phyloP scores from a whole-genome alignment of 768 basidiomycete species.

The Clavaria fumosa region DNA sequence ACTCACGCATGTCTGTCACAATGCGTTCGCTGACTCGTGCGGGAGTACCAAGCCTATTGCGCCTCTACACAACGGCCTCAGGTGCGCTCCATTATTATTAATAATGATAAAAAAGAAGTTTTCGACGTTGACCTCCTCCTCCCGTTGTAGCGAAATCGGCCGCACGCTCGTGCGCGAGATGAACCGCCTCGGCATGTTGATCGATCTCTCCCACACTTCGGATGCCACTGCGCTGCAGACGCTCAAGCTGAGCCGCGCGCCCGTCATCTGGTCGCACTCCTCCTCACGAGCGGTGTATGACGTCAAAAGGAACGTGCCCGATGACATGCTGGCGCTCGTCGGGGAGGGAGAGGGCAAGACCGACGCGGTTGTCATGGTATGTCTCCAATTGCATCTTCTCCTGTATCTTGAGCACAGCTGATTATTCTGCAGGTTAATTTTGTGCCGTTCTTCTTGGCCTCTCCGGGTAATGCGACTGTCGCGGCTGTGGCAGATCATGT shows the following conservation, averaged over 20 bases:
- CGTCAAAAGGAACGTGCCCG: conserved; percentile 69
- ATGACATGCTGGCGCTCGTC: conserved; percentile 56
- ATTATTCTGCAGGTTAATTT: conserved; percentile 76
- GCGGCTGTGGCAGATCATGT: conserved; percentile 71
- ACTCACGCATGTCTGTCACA: conserved; percentile 83
- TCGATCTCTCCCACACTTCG: conserved; percentile 87
- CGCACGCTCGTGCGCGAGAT: conserved; percentile 68
- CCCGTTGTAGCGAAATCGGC: conserved; percentile 45
- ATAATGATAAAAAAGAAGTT: too few relatives aligned
- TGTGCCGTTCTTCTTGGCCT: conserved; percentile 49
- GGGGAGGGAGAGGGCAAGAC: conserved; percentile 48
- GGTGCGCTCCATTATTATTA: too few relatives aligned
- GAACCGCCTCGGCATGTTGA: conserved; percentile 85
- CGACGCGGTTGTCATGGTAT: conserved; percentile 86
- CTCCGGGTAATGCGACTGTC: conserved; percentile 48
- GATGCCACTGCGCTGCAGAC: conserved; percentile 79
- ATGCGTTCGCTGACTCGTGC: conserved; percentile 75
- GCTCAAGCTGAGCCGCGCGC: conserved; percentile 52
- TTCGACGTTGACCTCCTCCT: too few relatives aligned
- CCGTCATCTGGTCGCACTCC: conserved; percentile 92
- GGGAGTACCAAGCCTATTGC: conserved; percentile 42
- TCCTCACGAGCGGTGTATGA: conserved; percentile 70
- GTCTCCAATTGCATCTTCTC: too few relatives aligned
- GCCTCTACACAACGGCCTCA: conserved; percentile 57
- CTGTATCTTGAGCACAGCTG: too few relatives aligned